phyloP scores from a whole-genome alignment of 768 basidiomycete species.

The Boletus speciosus region DNA sequence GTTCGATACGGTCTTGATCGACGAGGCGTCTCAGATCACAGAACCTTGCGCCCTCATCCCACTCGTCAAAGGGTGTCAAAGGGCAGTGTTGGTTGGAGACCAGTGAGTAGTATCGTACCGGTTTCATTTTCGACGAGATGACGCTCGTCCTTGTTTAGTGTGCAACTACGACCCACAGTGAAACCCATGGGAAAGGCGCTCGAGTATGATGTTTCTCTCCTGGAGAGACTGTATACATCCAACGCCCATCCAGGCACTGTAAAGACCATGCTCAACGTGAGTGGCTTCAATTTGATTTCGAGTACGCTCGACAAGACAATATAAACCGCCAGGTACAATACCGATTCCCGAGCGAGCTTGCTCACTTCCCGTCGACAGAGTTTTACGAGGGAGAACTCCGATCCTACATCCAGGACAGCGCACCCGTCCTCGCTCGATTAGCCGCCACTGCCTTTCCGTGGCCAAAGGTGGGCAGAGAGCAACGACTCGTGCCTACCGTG shows the following conservation, averaged over 20 bases:
- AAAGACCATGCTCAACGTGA: conserved; percentile 61
- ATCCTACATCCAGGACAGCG: conserved; percentile 42
- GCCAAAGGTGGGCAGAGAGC: conserved; percentile 38
- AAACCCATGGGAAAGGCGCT: conserved; percentile 54
- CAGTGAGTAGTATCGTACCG: conserved; percentile 45
- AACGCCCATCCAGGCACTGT: conserved; percentile 33
- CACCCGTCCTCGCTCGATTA: conserved; percentile 38
- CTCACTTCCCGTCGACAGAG: conserved; percentile 56
- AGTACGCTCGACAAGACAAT: background rate
- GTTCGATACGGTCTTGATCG: conserved; percentile 62
- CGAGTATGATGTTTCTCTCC: conserved; percentile 56
- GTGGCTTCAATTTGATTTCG: background rate
- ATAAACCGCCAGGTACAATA: conserved; percentile 48
- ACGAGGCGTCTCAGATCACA: conserved; percentile 70
- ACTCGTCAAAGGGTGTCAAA: conserved; percentile 57
- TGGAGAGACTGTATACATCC: conserved; percentile 55
- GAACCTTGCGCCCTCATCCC: conserved; percentile 66
- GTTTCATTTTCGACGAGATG: background rate
- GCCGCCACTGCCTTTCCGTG: conserved; percentile 50
- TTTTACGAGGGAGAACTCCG: conserved; percentile 57
- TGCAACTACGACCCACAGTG: conserved; percentile 66
- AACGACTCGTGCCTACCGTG: conserved; percentile 44
- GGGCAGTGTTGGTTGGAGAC: conserved; percentile 64
- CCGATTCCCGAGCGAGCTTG: conserved; percentile 56
- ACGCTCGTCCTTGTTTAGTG: conserved; percentile 34